Evolutionary conservation across 75 land plant species (phyloP), one percentile per base, ranked within the genome.

Genomic region (Pinus tabuliformis): DNA sequence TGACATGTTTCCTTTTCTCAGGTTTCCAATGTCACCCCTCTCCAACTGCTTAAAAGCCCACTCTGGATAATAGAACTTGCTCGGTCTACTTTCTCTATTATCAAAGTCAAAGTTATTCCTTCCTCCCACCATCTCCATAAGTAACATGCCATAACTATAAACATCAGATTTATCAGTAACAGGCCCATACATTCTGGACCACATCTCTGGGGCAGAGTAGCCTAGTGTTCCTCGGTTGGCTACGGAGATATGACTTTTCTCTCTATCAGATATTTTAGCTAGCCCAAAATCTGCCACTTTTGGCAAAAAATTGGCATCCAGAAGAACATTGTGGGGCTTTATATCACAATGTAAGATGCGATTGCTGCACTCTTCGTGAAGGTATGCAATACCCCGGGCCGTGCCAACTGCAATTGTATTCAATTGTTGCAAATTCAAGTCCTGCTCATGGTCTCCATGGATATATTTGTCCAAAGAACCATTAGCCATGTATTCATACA

Each of bases 321-420:
- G n/a, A n/a, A n/a, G n/a, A n/a, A n/a, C n/a, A n/a, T n/a, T n/a
- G n/a, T n/a, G n/a, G n/a, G n/a, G n/a, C n/a, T n/a, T n/a, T n/a
- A n/a, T n/a, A n/a, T n/a, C n/a, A n/a, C n/a, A n/a, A n/a, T 86
- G 88, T 9, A 83, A 78, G 72, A 86, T 86, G 30, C 62, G 78
- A 17, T 76, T 56, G 11, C 45, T 39, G 26, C 33, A 74, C 36
- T 74, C 80, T 28, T 82, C 80, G 58, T 82, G 84, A 45, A 82
- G 63, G 62, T 82, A 82, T n/a, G 66, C 76, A 65, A 82, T 59
- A 36, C 80, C 84, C 20, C 63, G 58, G 3, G 84, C 84, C 15
- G 76, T 74, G 56, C 80, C 84, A n/a, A 78, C 36, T 11, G 84
- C 80, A 61, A 82, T 58, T 22, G 52, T 28, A 18, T 22, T 14